A percentile compares a stretch with the other conserved stretches of the same genome.
Conservation (phyloP, 257 asterid genomes). For the Salvia rosmarinus region DNA sequence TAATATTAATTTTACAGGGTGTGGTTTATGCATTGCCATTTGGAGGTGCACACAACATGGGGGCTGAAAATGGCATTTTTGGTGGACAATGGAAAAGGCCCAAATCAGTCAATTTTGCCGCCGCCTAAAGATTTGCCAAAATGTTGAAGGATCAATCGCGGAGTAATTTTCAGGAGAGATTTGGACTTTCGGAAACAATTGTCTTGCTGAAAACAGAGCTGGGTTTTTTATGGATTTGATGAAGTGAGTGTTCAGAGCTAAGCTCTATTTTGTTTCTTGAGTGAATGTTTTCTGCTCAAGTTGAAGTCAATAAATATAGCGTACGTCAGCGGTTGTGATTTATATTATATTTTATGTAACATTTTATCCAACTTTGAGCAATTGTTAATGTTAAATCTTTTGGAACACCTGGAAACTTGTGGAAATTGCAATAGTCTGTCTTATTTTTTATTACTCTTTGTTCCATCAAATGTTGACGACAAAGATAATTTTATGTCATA, state of each 20-base stretch:
- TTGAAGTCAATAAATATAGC: conserved; percentile 19
- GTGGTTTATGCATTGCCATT: conserved; percentile 94
- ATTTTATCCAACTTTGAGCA: background rate
- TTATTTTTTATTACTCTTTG: no score
- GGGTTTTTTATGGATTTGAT: background rate
- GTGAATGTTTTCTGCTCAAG: conserved; percentile 36
- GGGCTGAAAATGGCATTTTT: conserved; percentile 83
- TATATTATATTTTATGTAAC: background rate
- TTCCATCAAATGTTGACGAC: no score
- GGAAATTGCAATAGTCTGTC: no score
- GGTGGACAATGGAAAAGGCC: conserved; percentile 85
- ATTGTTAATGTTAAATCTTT: background rate
- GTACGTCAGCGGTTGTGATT: conserved; percentile 16
- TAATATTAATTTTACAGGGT: conserved; percentile 43
- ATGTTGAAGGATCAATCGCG: conserved; percentile 43
- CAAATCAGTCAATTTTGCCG: conserved; percentile 62
- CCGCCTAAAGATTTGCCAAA: conserved; percentile 88
- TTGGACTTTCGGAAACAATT: background rate
- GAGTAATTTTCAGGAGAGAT: conserved; percentile 17
- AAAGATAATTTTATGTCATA: no score
- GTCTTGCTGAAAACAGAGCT: background rate
- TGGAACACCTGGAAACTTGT: background rate
- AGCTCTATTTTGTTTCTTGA: conserved; percentile 40
- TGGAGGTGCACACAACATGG: conserved; percentile 94
- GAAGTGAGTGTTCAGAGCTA: background rate